Evolutionary conservation across 306 rosid species (phyloP).

Genomic region (Arachis hypogaea): DNA sequence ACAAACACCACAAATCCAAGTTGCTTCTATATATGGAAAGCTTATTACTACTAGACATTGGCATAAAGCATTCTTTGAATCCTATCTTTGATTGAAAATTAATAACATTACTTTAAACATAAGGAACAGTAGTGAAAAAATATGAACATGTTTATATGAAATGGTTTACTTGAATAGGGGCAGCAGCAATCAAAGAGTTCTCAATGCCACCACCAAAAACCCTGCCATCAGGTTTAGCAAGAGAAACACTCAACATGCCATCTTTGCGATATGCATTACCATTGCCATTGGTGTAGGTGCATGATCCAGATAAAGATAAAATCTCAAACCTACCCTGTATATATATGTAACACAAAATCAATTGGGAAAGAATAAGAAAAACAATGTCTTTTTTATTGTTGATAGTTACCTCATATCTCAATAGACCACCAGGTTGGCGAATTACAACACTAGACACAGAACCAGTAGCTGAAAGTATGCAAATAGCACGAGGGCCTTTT

Average conservation of each 20-base stretch:
- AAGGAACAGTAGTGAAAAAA: no score
- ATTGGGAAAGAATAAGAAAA: neutral
- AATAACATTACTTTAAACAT: neutral
- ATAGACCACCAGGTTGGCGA: slow-evolving; percentile 21
- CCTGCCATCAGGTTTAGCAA: slow-evolving; percentile 47
- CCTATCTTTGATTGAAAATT: neutral
- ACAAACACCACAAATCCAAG: neutral
- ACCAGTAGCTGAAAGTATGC: slow-evolving; percentile 63
- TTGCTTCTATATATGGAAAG: neutral
- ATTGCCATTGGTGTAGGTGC: neutral
- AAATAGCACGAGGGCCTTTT: slow-evolving; percentile 29
- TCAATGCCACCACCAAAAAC: slow-evolving; percentile 58
- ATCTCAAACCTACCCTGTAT: slow-evolving; percentile 67
- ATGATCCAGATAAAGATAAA: slow-evolving; percentile 51
- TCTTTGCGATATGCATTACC: slow-evolving; percentile 2
- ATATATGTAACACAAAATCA: neutral
- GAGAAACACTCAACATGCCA: slow-evolving; percentile 37
- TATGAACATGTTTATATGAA: neutral
- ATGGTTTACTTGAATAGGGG: slow-evolving; percentile 53
- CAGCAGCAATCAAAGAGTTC: slow-evolving; percentile 54
- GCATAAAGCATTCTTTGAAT: neutral
- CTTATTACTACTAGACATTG: neutral
- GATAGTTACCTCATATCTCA: slow-evolving; percentile 51
- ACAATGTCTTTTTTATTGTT: neutral
- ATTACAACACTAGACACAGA: slow-evolving; percentile 41